Evolutionary conservation across 306 rosid genomes (phyloP), one percentile per base, ranked within the genome.

Genomic region (Medicago arabica): DNA sequence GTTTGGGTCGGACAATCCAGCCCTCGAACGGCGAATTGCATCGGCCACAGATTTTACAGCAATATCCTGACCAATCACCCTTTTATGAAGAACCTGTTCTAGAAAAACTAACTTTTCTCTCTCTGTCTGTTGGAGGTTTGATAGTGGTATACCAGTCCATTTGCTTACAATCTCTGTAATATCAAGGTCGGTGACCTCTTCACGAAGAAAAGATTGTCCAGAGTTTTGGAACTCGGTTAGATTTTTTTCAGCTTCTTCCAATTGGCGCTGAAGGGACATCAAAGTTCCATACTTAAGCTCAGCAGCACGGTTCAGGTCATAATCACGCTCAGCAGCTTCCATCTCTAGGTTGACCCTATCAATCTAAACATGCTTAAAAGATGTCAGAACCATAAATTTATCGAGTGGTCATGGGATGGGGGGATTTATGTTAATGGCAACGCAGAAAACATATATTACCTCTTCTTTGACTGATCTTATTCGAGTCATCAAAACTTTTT

Each of bases 331-430:
- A 40, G 99, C 97, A 67, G 99, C 97, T 77, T 92, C 97, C 91
- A 95, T 89, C 87, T 95, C 99, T 18, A 87, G 87, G 90, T 95
- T 95, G 71, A 95, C 99, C 86, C 99, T 87, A 80, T 89, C 99
- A 78, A 95, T 90, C 98, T 95, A 81, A 76, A 81, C 13, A 82
- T 58, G 47, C 40, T 51, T 21, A 69, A 64, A 81, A 55, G 46
- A 75, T 51, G 51, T 18, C 34, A 71, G 51, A 80, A 17, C 4
- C 19, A 59, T 7, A 80, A 72, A 31, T 74, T 9, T 16, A 19
- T 19, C 2, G 43, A 59, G 21, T 16, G 2, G 14, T 19, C 15
- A 10, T 19, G 38, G 9, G 65, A 8, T 15, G 8, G 3, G 5
- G 40, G 18, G 39, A 14, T 41, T 36, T 74, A 21, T 17, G 23